These are phyloP conservation scores for Phytophthora boehmeriae DNA, from an alignment of 352 stramenopile genomes.

Conservation along the genomic window DNA sequence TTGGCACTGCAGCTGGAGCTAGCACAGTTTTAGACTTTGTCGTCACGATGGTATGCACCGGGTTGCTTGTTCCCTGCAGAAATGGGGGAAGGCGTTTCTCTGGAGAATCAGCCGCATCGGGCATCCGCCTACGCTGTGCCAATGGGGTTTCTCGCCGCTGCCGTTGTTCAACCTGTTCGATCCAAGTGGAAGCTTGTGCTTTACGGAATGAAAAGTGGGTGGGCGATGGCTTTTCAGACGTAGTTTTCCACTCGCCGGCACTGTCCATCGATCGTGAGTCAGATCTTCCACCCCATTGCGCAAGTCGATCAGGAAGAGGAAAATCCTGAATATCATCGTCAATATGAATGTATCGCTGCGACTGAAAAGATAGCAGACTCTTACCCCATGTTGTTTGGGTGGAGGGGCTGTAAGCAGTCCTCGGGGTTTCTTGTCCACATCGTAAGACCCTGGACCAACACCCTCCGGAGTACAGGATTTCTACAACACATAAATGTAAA, in stretches of 20 bases:
- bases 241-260: slow-evolving; percentile 64
- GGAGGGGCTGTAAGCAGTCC: slow-evolving; percentile 32
- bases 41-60: slow-evolving; percentile 35
- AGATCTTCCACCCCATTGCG: slow-evolving; percentile 45
- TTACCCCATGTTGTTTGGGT: slow-evolving; percentile 23
- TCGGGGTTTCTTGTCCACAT: slow-evolving; percentile 35
- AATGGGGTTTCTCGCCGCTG: slow-evolving; percentile 48
- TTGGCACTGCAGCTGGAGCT: background rate
- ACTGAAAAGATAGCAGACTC: background rate
- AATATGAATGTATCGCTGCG: background rate
- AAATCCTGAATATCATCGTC: slow-evolving; percentile 15
- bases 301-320: slow-evolving; percentile 39
- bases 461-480: slow-evolving; percentile 45
- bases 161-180: slow-evolving; percentile 67
- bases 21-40: background rate
- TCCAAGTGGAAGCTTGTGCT: slow-evolving; percentile 59
- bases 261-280: slow-evolving; percentile 60
- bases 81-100: slow-evolving; percentile 56
- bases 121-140: slow-evolving; percentile 22
- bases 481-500: slow-evolving; percentile 25
- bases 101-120: slow-evolving; percentile 7
- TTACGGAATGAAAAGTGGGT: slow-evolving; percentile 66
- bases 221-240: slow-evolving; percentile 63
- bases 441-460: slow-evolving; percentile 69
- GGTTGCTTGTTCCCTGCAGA: slow-evolving; percentile 51